These are phyloP conservation scores for Nicotiana undulata DNA, from an alignment of 257 asterid genomes.

Conservation along the genomic window DNA sequence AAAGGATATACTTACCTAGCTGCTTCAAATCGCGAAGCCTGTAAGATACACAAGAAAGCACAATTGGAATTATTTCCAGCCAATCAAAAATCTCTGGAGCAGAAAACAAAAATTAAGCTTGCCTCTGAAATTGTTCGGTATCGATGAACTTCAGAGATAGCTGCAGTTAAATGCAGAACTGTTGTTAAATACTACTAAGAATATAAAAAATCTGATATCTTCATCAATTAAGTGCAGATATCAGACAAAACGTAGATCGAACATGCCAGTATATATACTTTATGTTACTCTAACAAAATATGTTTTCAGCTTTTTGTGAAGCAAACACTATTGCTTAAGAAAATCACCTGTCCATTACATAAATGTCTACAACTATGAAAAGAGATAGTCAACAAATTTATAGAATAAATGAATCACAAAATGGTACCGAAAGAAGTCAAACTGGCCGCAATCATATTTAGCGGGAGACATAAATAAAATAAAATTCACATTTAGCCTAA, in stretches of 20 bases:
- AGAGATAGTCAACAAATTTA: background rate
- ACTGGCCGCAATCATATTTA: background rate
- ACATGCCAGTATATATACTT: background rate
- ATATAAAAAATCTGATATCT: background rate
- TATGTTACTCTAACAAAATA: background rate
- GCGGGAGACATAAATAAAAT: too few species aligned
- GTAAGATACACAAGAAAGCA: constrained; percentile 25
- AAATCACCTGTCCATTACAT: background rate
- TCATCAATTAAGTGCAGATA: background rate
- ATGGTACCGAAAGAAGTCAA: background rate
- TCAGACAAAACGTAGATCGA: background rate
- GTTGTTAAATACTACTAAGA: background rate
- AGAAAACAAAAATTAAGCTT: constrained; percentile 10
- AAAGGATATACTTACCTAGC: constrained; percentile 42
- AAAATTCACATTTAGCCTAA: too few species aligned
- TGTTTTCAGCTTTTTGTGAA: background rate
- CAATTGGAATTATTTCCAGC: background rate
- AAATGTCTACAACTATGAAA: background rate
- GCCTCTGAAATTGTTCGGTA: constrained; percentile 91
- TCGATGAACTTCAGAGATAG: constrained; percentile 79
- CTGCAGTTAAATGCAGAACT: constrained; percentile 30
- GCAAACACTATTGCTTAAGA: background rate
- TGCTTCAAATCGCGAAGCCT: constrained; percentile 97
- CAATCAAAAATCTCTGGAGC: background rate
- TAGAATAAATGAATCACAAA: background rate